These are phyloP conservation scores for Carnegiea gigantea DNA, from an alignment of 179 eudicot species.

Conservation along the genomic window DNA sequence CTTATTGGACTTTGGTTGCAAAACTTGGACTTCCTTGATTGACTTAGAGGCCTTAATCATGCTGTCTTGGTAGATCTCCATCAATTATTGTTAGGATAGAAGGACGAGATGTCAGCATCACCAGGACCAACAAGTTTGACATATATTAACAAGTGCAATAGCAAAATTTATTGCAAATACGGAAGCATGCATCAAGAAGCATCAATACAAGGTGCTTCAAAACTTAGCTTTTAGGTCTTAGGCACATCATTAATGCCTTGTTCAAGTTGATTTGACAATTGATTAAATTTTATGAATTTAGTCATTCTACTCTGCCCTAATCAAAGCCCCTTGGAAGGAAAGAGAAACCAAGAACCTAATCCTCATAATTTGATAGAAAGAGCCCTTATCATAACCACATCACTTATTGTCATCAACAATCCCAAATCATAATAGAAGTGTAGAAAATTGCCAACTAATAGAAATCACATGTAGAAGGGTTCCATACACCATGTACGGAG, in stretches of 20 bases:
- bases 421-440: background rate
- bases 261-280: background rate
- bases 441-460: background rate
- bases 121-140: conserved; percentile 74
- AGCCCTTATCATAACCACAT: background rate
- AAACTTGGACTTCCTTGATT: too few relatives aligned
- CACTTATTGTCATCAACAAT: background rate
- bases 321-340: background rate
- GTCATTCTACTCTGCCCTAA: background rate
- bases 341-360: too few relatives aligned
- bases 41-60: too few relatives aligned
- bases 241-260: background rate
- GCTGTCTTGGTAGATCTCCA: too few relatives aligned
- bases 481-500: too few relatives aligned
- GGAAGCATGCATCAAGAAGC: conserved; percentile 21
- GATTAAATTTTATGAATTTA: background rate
- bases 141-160: conserved; percentile 73
- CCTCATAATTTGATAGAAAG: background rate
- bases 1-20: too few relatives aligned
- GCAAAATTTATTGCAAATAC: conserved; percentile 81
- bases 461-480: too few relatives aligned
- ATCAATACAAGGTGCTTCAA: background rate
- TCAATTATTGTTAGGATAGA: conserved; percentile 90
- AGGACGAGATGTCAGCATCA: conserved; percentile 96
- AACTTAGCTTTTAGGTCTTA: background rate